Evolutionary conservation across 495 filamentous ascomycete species (phyloP).

Genomic region (Pyronema omphalodes): DNA sequence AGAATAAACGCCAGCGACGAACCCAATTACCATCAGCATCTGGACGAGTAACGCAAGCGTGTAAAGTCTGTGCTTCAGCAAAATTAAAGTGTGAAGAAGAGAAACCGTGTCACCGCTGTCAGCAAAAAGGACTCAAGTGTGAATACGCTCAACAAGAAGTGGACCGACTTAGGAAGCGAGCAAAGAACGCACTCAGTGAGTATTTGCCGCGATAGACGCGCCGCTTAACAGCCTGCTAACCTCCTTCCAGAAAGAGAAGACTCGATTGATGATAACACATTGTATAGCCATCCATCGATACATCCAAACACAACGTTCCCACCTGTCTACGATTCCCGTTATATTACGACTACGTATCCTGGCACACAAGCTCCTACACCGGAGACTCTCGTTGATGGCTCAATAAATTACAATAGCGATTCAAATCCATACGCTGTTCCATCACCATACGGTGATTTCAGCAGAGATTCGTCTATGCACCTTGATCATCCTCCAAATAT

Average conservation of each 20-base stretch:
- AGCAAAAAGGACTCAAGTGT: constrained; percentile 1
- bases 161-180: constrained; percentile 20
- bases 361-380: constrained; percentile 1
- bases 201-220: not conserved
- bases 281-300: constrained; percentile 31
- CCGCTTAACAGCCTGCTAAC: too few relatives aligned
- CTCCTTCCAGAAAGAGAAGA: not conserved
- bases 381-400: constrained; percentile 16
- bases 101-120: constrained; percentile 14
- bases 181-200: not conserved
- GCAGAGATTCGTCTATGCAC: constrained; percentile 18
- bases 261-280: not conserved
- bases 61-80: constrained; percentile 34
- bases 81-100: constrained; percentile 38
- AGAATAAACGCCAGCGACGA: constrained; percentile 30
- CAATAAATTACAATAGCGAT: constrained; percentile 14
- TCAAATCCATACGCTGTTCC: not conserved
- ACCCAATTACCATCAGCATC: constrained; percentile 26
- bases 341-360: constrained; percentile 23
- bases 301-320: constrained; percentile 31
- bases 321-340: constrained; percentile 27
- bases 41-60: constrained; percentile 37
- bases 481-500: constrained; percentile 21
- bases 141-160: not conserved
- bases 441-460: constrained; percentile 11